Conservation (phyloP, 176 grass and related monocot genomes). For the Bromus sterilis region DNA sequence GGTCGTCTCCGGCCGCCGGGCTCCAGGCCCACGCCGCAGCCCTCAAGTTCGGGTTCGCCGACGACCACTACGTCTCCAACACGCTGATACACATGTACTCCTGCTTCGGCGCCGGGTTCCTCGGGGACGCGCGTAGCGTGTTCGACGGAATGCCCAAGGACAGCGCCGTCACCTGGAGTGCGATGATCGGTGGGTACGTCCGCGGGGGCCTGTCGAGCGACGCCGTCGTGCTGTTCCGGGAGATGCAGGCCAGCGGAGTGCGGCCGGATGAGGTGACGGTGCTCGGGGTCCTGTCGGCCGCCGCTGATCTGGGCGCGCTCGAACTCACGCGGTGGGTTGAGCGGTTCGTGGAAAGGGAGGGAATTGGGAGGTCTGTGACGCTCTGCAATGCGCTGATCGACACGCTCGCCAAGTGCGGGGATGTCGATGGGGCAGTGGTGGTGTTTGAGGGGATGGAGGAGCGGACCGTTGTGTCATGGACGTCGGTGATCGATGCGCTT, state of each 20-base stretch:
- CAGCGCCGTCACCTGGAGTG: slow-evolving; percentile 61
- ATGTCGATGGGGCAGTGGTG: slow-evolving; percentile 38
- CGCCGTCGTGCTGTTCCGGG: slow-evolving; percentile 45
- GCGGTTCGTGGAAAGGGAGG: slow-evolving; percentile 32
- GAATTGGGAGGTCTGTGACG: slow-evolving; percentile 22
- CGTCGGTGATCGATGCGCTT: slow-evolving; percentile 55
- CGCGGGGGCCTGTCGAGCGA: slow-evolving; percentile 35
- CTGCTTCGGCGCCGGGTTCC: slow-evolving; percentile 26
- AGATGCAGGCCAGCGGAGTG: slow-evolving; percentile 45
- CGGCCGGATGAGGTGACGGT: slow-evolving; percentile 41
- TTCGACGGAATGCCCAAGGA: slow-evolving; percentile 47
- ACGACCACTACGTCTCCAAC: slow-evolving; percentile 38
- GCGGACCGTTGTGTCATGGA: slow-evolving; percentile 58
- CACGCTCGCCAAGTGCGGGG: slow-evolving; percentile 55
- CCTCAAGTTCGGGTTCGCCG: slow-evolving; percentile 49
- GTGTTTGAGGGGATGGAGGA: slow-evolving; percentile 51
- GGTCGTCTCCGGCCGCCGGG: neutral
- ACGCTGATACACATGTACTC: slow-evolving; percentile 54
- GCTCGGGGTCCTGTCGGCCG: slow-evolving; percentile 40
- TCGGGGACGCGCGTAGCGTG: slow-evolving; percentile 42
- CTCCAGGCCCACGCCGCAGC: slow-evolving; percentile 40
- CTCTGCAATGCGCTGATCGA: slow-evolving; percentile 63
- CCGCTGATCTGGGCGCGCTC: slow-evolving; percentile 54
- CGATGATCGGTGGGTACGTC: slow-evolving; percentile 67
- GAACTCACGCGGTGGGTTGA: slow-evolving; percentile 59